These are phyloP conservation scores for Globisporangium radiosum DNA, from an alignment of 352 stramenopile species.

Conservation along the genomic window DNA sequence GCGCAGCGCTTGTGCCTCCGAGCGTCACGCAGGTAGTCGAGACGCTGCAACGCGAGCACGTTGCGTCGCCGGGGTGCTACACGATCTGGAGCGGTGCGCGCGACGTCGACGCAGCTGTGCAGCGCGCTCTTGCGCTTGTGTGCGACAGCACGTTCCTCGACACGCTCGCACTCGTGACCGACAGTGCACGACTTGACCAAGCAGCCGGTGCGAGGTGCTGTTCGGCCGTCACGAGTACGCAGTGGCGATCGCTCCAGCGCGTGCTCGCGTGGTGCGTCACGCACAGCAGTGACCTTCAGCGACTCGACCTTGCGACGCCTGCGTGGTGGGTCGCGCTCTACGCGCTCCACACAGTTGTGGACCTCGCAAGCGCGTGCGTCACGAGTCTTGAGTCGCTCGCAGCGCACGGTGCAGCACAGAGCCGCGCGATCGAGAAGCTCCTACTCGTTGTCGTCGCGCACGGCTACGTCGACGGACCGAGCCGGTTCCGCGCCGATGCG, in stretches of 20 bases:
- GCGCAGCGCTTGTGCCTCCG: not conserved
- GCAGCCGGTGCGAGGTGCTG: not conserved
- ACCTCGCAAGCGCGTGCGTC: constrained; percentile 1
- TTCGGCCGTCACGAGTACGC: not conserved
- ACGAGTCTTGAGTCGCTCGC: constrained; percentile 1
- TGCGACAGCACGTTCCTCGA: constrained; percentile 5
- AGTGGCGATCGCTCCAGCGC: constrained; percentile 3
- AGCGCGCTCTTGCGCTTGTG: constrained; percentile 4
- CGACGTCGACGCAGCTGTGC: constrained; percentile 1
- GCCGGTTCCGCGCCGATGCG: constrained; percentile 2
- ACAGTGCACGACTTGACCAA: not conserved
- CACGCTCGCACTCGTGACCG: not conserved
- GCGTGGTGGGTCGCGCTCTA: constrained; percentile 9
- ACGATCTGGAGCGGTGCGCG: constrained; percentile 7
- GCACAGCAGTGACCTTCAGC: not conserved
- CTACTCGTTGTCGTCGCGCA: constrained; percentile 7
- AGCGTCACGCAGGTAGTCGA: not conserved
- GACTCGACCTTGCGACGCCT: not conserved
- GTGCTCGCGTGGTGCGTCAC: constrained; percentile 4
- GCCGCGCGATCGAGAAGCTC: constrained; percentile 11
- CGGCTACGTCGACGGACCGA: constrained; percentile 10
- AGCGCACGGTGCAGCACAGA: constrained; percentile 10
- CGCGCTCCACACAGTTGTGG: constrained; percentile 2
- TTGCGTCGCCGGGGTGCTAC: constrained; percentile 6
- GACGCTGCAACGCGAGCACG: constrained; percentile 2